Evolutionary conservation across 257 asterid genomes (phyloP), one percentile per base, ranked within the genome.

Genomic region (Euphrasia confusa): DNA sequence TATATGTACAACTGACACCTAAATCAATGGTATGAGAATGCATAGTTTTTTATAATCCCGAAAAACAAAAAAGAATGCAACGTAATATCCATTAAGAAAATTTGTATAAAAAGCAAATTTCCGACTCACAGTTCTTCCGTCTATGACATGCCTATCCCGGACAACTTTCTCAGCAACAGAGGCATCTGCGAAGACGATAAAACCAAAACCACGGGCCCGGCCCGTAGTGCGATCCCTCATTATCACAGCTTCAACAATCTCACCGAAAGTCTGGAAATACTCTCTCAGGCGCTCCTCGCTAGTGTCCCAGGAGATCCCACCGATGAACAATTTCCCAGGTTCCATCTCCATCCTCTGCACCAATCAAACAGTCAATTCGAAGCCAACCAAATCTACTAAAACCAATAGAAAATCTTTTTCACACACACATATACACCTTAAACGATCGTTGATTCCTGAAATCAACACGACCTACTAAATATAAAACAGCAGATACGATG

Each of bases 261-360:
- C 94, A 44, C 98, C 98, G 72, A 79, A 90, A 47, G 80, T 54
- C 69, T 79, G 78, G 70, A 90, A 90, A 85, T 88, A 90, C 75
- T 82, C 89, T 24, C 76, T 79, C 52, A 90, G 72, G 7, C 94
- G 94, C 70, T 88, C 95, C 67, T 90, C 97, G 66, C 80, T 84
- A 5, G 98, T 90, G 78, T 90, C 98, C 98, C 98, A 90, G 1
- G 98, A 90, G 69, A 90, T 90, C 78, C 98, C 98, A 71, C 98
- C 98, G 68, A 90, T 71, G 63, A 90, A 90, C 68, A 90, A 26
- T 73, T 90, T 90, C 24, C 96, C 91, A 58, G 83, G 74, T 58
- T 88, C 96, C 84, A 82, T 81, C 79, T 88, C 96, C 98, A 88
- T 88, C 67, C 33, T 72, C 79, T 70, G 75, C 78, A 77, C 63